These are phyloP conservation scores for Phtheirospermum japonicum DNA, from an alignment of 257 asterid species.

Conservation along the genomic window DNA sequence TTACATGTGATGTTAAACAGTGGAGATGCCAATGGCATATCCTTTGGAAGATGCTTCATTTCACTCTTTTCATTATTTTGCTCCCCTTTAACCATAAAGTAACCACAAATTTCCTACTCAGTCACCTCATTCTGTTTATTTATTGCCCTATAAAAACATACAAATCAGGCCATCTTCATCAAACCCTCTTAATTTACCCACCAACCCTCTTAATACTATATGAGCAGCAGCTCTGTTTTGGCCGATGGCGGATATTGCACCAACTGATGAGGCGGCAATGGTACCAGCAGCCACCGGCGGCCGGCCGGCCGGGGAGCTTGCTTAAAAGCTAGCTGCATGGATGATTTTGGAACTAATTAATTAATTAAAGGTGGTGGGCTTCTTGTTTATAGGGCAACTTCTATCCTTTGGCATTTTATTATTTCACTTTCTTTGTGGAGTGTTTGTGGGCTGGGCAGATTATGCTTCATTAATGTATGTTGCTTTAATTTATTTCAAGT, in stretches of 20 bases:
- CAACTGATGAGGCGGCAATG: conserved; percentile 18
- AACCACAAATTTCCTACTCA: conserved; percentile 30
- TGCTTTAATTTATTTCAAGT: conserved; percentile 8
- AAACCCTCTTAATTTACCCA: conserved; percentile 42
- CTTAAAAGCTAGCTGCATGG: conserved; percentile 29
- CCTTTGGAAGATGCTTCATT: conserved; percentile 51
- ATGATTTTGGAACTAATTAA: conserved; percentile 15
- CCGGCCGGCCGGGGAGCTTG: not conserved
- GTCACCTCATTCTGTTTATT: conserved; percentile 41
- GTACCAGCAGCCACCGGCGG: not conserved
- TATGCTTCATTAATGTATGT: not conserved
- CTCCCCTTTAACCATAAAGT: conserved; percentile 40
- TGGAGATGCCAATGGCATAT: conserved; percentile 49
- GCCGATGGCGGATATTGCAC: conserved; percentile 8
- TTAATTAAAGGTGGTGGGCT: conserved; percentile 32
- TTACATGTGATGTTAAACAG: no score
- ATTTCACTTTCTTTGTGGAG: not conserved
- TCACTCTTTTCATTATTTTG: conserved; percentile 24
- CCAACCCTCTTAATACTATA: no score
- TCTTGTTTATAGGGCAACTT: conserved; percentile 67
- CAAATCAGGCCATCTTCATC: conserved; percentile 25
- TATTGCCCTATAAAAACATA: conserved; percentile 19
- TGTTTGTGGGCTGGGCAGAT: no score
- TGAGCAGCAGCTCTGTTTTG: not conserved
- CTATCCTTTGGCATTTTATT: conserved; percentile 80